Conservation (phyloP, 331 rosid genomes). For the Saraca asoca region DNA sequence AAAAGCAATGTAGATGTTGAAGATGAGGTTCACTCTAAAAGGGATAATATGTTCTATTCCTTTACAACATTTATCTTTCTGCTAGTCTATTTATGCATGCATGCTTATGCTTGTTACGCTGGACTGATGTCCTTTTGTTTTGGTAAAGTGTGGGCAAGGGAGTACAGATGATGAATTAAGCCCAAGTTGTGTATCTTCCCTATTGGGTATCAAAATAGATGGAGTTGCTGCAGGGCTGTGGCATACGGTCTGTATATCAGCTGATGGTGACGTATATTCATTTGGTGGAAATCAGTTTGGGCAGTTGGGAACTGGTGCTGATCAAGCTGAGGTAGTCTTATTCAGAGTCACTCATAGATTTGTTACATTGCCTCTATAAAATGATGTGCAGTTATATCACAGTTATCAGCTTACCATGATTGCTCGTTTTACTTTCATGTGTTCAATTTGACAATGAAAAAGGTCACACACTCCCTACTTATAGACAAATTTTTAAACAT, state of each 20-base stretch:
- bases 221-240: constrained; percentile 91
- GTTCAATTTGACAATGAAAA: no score
- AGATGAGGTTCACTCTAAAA: constrained; percentile 64
- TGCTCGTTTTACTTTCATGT: background rate
- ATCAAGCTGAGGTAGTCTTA: constrained; percentile 75
- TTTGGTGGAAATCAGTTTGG: constrained; percentile 98
- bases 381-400: background rate
- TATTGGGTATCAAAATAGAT: constrained; percentile 75
- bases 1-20: constrained; percentile 59
- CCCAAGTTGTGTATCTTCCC: constrained; percentile 74
- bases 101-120: constrained; percentile 38
- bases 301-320: constrained; percentile 93
- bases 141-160: constrained; percentile 90
- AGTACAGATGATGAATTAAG: constrained; percentile 89
- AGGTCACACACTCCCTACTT: no score
- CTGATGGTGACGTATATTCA: constrained; percentile 80
- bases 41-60: constrained; percentile 55
- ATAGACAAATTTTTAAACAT: no score
- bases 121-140: constrained; percentile 42
- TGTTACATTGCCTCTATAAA: no score
- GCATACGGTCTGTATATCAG: constrained; percentile 89
- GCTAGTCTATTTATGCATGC: constrained; percentile 33
- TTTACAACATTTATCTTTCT: constrained; percentile 31
- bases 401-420: background rate
- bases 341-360: no score